Evolutionary conservation across 805 yeast species (phyloP).

Genomic region (Ogataea sp.): DNA sequence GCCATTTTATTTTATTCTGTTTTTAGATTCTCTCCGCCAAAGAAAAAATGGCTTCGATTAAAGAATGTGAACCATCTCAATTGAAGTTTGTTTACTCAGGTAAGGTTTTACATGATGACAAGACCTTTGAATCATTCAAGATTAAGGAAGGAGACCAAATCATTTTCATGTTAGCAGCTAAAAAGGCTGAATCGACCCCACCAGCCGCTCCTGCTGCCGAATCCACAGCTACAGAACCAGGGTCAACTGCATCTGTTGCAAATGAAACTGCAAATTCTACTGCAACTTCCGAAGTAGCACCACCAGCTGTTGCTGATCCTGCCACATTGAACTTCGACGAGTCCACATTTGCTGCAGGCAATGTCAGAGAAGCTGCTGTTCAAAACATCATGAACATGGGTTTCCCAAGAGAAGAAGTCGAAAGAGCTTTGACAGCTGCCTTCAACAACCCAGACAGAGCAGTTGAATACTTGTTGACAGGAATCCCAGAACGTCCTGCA

Average conservation of each 20-base stretch:
- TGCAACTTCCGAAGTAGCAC: constrained; percentile 9
- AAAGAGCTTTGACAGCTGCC: constrained; percentile 88
- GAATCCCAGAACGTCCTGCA: constrained; percentile 60
- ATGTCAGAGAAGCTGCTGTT: constrained; percentile 70
- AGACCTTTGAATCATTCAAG: constrained; percentile 61
- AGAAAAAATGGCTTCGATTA: constrained; percentile 58
- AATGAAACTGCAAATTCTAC: no score
- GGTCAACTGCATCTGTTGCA: constrained; percentile 15
- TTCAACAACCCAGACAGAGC: constrained; percentile 98
- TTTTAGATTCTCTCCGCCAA: constrained; percentile 54
- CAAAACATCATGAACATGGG: constrained; percentile 93
- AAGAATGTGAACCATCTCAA: constrained; percentile 61
- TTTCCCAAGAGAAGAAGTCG: constrained; percentile 79
- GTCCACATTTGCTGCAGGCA: constrained; percentile 69
- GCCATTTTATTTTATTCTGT: background rate
- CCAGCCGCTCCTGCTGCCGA: constrained; percentile 16
- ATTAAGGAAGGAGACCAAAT: constrained; percentile 83
- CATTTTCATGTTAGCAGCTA: constrained; percentile 77
- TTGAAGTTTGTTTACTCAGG: constrained; percentile 88
- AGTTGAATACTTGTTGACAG: constrained; percentile 87
- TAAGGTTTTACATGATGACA: constrained; percentile 79
- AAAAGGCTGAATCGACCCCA: no score
- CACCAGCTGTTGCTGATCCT: constrained; percentile 4
- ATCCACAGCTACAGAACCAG: constrained; percentile 12
- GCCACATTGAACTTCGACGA: constrained; percentile 22